Base-by-base conservation (phyloP, 2,329 filamentous ascomycete genomes). In the Colletotrichum magnum region DNA sequence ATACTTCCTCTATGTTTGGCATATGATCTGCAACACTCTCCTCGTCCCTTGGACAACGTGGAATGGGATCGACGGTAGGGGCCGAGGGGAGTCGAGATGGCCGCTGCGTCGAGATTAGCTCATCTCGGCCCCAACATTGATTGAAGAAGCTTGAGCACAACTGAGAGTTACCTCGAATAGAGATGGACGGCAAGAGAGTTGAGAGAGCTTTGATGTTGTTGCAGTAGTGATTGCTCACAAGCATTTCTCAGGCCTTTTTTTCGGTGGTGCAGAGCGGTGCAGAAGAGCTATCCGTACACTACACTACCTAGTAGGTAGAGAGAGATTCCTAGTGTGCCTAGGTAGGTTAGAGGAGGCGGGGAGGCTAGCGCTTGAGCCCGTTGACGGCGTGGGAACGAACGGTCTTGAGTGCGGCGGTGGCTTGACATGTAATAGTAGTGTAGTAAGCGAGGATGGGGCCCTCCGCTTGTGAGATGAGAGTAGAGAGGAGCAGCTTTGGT, bases 281-380 rank as follows among this genome's bases (percentile, higher is more conserved):
- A 36, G 32, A 32, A 36, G 32, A 36, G 32, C 32, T 24, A 24
- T 24, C 21, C 21, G 21, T 10, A 36, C 32, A 18, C 32, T 36
- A 36, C 6, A 24, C 6, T 32, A 32, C 28, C 4, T 4, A 28
- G 26, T 5, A 9, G 7, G 28, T 6, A 9, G 32, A 36, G 32
- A 36, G 32, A 36, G 32, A 10, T 10, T 9, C 32, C 7, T 36
- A 9, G 32, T 10, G 32, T 36, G 10, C 32, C 32, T 36, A 36
- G 7, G 7, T 10, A 63, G 58, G 15, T 26, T 53, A 26, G 41
- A 58, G 21, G 13, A 12, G n/a, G 43, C 32, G 28, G 6, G 13
- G 21, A 50, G 36, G 39, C 65, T 64, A 68, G 24, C 53, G 60
- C 65, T 68, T 54, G 66, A 69, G 61, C 61, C 60, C 61, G 66